phyloP scores from a whole-genome alignment of 2,329 filamentous ascomycete species.

The Botrytis sinoallii region DNA sequence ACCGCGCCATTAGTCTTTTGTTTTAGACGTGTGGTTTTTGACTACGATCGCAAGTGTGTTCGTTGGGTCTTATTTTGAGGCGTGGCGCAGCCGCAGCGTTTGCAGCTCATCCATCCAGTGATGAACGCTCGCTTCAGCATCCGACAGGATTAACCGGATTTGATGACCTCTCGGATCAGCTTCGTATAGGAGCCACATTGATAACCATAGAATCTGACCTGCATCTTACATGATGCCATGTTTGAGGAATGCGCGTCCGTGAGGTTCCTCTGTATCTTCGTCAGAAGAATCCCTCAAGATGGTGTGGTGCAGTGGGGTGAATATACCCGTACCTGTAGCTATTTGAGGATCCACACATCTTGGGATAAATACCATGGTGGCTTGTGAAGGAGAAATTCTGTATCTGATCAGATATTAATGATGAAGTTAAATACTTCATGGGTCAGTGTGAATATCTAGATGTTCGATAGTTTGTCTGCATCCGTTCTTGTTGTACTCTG shows the following conservation, averaged over 20 bases:
- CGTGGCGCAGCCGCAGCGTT: constrained; percentile 6
- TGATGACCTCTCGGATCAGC: neutral
- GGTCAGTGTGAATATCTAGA: neutral
- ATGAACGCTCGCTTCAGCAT: constrained; percentile 1
- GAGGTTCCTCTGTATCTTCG: neutral
- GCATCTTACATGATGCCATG: neutral
- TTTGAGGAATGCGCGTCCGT: neutral
- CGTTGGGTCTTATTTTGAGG: neutral
- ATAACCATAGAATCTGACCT: neutral
- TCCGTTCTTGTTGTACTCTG: neutral
- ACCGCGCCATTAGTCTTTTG: neutral
- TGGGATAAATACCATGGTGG: neutral
- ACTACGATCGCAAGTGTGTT: neutral
- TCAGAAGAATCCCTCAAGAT: neutral
- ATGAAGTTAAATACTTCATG: neutral
- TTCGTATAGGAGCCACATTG: neutral
- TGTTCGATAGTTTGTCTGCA: neutral
- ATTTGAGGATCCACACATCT: neutral
- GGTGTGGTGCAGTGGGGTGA: neutral
- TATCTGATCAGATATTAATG: neutral
- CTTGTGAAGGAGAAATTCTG: neutral
- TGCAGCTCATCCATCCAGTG: constrained; percentile 2
- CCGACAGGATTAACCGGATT: neutral
- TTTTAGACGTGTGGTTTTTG: neutral
- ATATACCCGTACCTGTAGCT: neutral